Conservation (phyloP, 2,329 filamentous ascomycete species). For the Dactylonectria macrodidyma region DNA sequence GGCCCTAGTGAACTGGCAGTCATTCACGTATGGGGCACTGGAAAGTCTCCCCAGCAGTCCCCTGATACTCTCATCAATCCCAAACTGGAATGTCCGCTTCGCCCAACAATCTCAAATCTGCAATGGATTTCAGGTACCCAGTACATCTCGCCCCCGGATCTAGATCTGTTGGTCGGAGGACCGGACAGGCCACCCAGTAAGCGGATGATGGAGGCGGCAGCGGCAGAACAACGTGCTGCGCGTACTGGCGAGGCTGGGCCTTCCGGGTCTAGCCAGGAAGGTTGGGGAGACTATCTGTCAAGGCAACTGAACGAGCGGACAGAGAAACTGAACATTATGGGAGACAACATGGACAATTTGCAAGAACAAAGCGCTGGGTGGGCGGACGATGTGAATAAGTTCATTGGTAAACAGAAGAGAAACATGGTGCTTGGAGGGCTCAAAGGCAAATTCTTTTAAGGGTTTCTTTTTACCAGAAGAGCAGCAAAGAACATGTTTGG, state of each 20-base stretch:
- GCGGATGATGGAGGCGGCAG: constrained; percentile 86
- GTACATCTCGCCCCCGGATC: constrained; percentile 86
- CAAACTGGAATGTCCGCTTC: constrained; percentile 78
- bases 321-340: constrained; percentile 86
- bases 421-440: constrained; percentile 82
- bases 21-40: constrained; percentile 87
- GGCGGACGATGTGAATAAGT: constrained; percentile 91
- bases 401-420: constrained; percentile 87
- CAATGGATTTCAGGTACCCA: constrained; percentile 98
- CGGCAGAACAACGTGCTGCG: constrained; percentile 78
- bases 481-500: background rate
- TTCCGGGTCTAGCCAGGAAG: constrained; percentile 64
- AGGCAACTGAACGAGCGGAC: constrained; percentile 92
- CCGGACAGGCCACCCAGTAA: constrained; percentile 90
- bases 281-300: constrained; percentile 85
- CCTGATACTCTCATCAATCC: constrained; percentile 87
- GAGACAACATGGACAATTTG: constrained; percentile 87
- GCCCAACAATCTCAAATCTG: constrained; percentile 94
- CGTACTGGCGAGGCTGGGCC: constrained; percentile 52
- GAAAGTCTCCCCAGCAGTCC: constrained; percentile 72
- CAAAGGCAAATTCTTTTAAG: constrained; percentile 70
- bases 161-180: constrained; percentile 92
- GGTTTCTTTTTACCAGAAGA: background rate
- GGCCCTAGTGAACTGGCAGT: constrained; percentile 89
- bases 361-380: constrained; percentile 86